A percentile compares a stretch with the other conserved stretches of the same genome.
Evolutionary conservation across 495 filamentous ascomycete species (phyloP).

Genomic region (Penicillium tannophilum): DNA sequence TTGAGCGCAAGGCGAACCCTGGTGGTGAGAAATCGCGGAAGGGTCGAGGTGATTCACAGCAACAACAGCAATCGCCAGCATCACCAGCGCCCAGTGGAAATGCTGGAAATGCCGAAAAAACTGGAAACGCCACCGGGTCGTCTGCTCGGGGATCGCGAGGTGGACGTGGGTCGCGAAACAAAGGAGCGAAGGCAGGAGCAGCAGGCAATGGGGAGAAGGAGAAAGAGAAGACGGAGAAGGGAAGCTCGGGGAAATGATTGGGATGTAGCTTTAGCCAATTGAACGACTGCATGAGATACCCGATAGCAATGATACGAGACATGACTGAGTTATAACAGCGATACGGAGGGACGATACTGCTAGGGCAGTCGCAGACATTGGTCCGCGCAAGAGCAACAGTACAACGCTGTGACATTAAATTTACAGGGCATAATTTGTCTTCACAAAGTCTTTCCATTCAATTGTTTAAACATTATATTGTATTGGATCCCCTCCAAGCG

Average conservation of each 20-base stretch:
- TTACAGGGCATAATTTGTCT: too few relatives aligned
- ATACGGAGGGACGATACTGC: too few relatives aligned
- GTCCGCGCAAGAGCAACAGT: too few relatives aligned
- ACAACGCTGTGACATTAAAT: too few relatives aligned
- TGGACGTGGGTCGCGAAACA: conserved; percentile 36
- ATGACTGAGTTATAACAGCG: conserved; percentile 1
- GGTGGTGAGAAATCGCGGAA: conserved; percentile 43
- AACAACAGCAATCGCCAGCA: neutral
- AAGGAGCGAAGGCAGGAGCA: conserved; percentile 28
- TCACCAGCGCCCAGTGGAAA: conserved; percentile 1
- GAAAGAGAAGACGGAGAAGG: conserved; percentile 23
- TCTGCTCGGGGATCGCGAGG: conserved; percentile 42
- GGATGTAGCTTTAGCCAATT: neutral
- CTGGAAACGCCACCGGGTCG: conserved; percentile 26
- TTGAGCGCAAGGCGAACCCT: conserved; percentile 70
- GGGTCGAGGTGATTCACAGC: conserved; percentile 39
- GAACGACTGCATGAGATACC: conserved; percentile 1
- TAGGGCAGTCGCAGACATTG: too few relatives aligned
- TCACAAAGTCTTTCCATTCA: too few relatives aligned
- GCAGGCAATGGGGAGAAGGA: conserved; percentile 8
- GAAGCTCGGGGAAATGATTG: neutral
- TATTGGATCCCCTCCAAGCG: neutral
- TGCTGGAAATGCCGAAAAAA: conserved; percentile 3
- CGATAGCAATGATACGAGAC: neutral
- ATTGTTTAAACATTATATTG: too few relatives aligned